Evolutionary conservation across 768 basidiomycete genomes (phyloP), one percentile per base, ranked within the genome.

Genomic region (Trametes elegans): DNA sequence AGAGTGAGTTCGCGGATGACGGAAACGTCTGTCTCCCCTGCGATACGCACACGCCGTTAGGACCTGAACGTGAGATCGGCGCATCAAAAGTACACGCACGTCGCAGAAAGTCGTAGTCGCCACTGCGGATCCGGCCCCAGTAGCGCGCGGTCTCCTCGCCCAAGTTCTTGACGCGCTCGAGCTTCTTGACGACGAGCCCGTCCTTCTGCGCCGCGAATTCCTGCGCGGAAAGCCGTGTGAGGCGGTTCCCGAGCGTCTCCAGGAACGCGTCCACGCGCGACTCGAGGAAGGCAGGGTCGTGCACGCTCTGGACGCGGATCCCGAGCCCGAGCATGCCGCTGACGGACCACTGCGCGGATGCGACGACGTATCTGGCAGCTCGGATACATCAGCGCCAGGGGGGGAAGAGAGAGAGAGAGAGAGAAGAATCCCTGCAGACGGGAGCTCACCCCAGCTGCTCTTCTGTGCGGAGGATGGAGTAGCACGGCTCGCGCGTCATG

Each of bases 391-490:
- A 28, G 21, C 7, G 14, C 26, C 27, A 48, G 5, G 27, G 14
- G 26, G 14, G n/a, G 21, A 10, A 21, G 2, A 5, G 27, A 13
- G 7, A 0, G 28, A 10, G 18, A 24, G 3, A 23, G 3, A 29
- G 7, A 21, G 27, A 11, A n/a, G 9, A 26, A 24, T 40, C 13
- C 24, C n/a, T n/a, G 32, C 21, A 39, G 14, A n/a, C n/a, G n/a
- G n/a, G 19, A 24, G 38, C 60, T 14, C 39, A 66, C 13, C 81
- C 81, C 7, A 83, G 71, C 66, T 83, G 81, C 61, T 82, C 77
- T 64, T 77, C 74, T 0, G 79, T 81, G 14, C 81, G 71, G 6
- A 83, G 68, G n/a, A 70, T 67, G 57, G 78, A 74, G 63, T 81
- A 82, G 36, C 67, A 60, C 0, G 79, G 80, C 57, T 82, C 81